Evolutionary conservation across 768 basidiomycete species (phyloP), one percentile per base, ranked within the genome.

Genomic region (Rhodosporidiobolus sp.): DNA sequence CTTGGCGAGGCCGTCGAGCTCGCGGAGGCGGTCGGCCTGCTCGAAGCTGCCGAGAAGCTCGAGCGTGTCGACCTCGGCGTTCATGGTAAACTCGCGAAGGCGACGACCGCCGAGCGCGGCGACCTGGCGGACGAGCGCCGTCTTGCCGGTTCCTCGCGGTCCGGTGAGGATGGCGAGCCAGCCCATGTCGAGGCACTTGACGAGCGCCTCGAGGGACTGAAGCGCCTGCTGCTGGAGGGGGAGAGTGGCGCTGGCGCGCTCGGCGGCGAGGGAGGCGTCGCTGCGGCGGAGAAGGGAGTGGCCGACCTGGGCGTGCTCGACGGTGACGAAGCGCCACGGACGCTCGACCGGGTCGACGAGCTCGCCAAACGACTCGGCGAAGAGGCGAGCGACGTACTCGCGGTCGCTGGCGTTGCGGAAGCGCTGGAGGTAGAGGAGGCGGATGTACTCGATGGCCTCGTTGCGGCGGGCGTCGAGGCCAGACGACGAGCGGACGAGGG

Each of bases 1-100:
- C 22, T 32, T 20, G 14, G 63, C 48, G 16, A 75, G 64, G 3
- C 52, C n/a, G 55, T 73, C 74, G 50, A 76, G 57, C 57, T 72
- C 69, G 30, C 75, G 65, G 38, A 73, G 46, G 10, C 70, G 63
- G 79, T 93, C 90, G 35, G 89, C 87, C 81, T 98, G 95, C 81
- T 99, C 96, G 78, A 97, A 98, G 80, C 91, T 90, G 46, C 96
- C 96, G 55, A 99, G 83, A 46, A 99, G 88, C 81, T 99, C 96
- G 80, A 89, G 88, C 2, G 94, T 91, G 80, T 99, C 96, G 4
- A 91, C 93, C 12, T 91, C 88, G 69, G 86, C 88, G 80, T 90
- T 94, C 78, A 97, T 83, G 26, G 87, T 84, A 58, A 96, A 85
- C 80, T 92, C 91, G 30, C 84, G 84, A 2, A 97, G 84, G 32